Conservation (phyloP, 1,139 yeast species). For the Blastobotrys buckinghamii region DNA sequence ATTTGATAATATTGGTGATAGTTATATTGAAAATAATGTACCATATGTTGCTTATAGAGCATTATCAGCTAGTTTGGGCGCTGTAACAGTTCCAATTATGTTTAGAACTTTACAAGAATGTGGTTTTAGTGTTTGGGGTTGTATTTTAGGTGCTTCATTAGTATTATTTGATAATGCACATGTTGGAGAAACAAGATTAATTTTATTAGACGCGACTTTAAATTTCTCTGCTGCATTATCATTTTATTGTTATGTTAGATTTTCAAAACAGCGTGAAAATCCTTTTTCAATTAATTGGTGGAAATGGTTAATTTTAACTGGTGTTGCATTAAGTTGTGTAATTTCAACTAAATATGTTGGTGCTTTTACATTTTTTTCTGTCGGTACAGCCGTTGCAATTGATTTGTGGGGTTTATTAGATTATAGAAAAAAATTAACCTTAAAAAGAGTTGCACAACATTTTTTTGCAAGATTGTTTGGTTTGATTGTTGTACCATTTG, state of each 20-base stretch:
- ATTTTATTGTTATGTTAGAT: slow-evolving; percentile 69
- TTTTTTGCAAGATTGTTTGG: slow-evolving; percentile 69
- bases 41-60: slow-evolving; percentile 88
- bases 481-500: slow-evolving; percentile 73
- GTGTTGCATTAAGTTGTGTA: slow-evolving; percentile 80
- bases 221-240: slow-evolving; percentile 76
- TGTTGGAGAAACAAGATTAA: slow-evolving; percentile 82
- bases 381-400: slow-evolving; percentile 77
- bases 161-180: slow-evolving; percentile 92
- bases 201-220: slow-evolving; percentile 84
- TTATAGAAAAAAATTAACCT: slow-evolving; percentile 57
- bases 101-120: slow-evolving; percentile 78
- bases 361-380: slow-evolving; percentile 77
- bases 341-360: slow-evolving; percentile 95
- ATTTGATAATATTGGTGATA: slow-evolving; percentile 85
- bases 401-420: slow-evolving; percentile 89
- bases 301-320: slow-evolving; percentile 79
- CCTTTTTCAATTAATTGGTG: slow-evolving; percentile 79
- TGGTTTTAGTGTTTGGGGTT: slow-evolving; percentile 72
- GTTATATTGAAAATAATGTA: slow-evolving; percentile 66
- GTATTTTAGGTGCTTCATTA: slow-evolving; percentile 71
- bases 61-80: slow-evolving; percentile 75
- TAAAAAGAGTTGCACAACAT: slow-evolving; percentile 58
- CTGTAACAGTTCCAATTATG: slow-evolving; percentile 74
- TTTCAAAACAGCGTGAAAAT: slow-evolving; percentile 59